Percentiles rank a stretch among this genome's conserved stretches.
These are phyloP conservation scores for Fusarium pseudograminearum DNA, from an alignment of 2,329 filamentous ascomycete genomes.

Conservation along the genomic window DNA sequence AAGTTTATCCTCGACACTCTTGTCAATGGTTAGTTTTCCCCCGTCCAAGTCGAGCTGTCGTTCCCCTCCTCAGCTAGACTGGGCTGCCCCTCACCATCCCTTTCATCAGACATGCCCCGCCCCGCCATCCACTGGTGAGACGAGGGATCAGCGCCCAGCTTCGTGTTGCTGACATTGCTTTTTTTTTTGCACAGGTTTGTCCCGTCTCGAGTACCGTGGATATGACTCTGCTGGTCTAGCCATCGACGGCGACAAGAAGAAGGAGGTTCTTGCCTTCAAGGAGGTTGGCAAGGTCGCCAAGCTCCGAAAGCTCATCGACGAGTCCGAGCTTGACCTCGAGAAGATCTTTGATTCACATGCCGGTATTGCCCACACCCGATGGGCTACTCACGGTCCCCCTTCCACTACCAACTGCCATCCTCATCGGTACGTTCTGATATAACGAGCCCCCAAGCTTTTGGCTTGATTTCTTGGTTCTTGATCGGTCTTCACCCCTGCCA, in stretches of 20 bases:
- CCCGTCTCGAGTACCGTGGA: slow-evolving; percentile 96
- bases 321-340: slow-evolving; percentile 83
- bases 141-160: slow-evolving; percentile 41
- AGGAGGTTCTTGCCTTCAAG: slow-evolving; percentile 97
- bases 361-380: slow-evolving; percentile 98
- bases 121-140: slow-evolving; percentile 46
- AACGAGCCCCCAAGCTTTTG: slow-evolving; percentile 2
- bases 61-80: slow-evolving; percentile 34
- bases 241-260: slow-evolving; percentile 98
- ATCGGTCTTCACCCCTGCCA: slow-evolving; percentile 1
- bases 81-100: slow-evolving; percentile 32
- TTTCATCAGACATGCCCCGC: slow-evolving; percentile 43
- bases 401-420: slow-evolving; percentile 98
- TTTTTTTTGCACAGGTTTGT: slow-evolving; percentile 73
- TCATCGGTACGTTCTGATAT: slow-evolving; percentile 76
- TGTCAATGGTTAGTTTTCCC: slow-evolving; percentile 81
- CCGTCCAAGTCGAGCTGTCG: slow-evolving; percentile 3
- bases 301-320: slow-evolving; percentile 91
- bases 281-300: slow-evolving; percentile 99
- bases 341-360: slow-evolving; percentile 98
- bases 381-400: slow-evolving; percentile 96
- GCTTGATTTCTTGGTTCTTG: not conserved
- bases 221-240: slow-evolving; percentile 98
- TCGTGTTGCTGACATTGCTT: slow-evolving; percentile 49
- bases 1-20: slow-evolving; percentile 96